A percentile compares a stretch with the other conserved stretches of the same genome.
These are phyloP conservation scores for Pleurotus salmoneostramineus DNA, from an alignment of 768 basidiomycete genomes.

Conservation along the genomic window DNA sequence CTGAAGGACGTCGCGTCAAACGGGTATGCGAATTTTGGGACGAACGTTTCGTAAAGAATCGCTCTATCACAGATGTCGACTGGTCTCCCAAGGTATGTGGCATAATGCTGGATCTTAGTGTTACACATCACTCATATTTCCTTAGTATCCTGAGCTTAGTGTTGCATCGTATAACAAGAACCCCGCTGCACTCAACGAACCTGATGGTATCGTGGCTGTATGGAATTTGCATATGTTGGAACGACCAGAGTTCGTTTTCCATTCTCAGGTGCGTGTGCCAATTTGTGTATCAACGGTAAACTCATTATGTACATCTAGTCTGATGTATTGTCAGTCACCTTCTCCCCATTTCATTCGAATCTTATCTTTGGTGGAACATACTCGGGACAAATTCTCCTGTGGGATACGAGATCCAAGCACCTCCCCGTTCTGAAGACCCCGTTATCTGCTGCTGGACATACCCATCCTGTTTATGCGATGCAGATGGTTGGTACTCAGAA, in stretches of 20 bases:
- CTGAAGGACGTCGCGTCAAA: constrained; percentile 86
- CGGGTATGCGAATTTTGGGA: constrained; percentile 94
- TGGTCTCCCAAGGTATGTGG: constrained; percentile 90
- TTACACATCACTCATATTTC: not conserved
- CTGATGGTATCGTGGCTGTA: constrained; percentile 94
- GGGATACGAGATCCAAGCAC: constrained; percentile 98
- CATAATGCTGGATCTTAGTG: not conserved
- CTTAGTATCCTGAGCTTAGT: constrained; percentile 90
- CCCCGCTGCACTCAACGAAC: constrained; percentile 87
- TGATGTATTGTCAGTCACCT: constrained; percentile 93
- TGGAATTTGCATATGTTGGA: constrained; percentile 97
- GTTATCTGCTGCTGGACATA: constrained; percentile 92
- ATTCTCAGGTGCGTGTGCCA: constrained; percentile 76
- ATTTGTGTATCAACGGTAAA: constrained; percentile 4
- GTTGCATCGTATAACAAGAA: constrained; percentile 99
- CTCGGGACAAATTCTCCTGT: constrained; percentile 95
- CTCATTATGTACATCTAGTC: constrained; percentile 51
- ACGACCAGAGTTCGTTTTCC: constrained; percentile 96
- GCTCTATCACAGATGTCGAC: constrained; percentile 94
- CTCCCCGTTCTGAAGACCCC: constrained; percentile 96
- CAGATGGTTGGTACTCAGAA: constrained; percentile 98
- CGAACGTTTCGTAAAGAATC: constrained; percentile 85
- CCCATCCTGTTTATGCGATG: constrained; percentile 98
- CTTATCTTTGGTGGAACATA: constrained; percentile 98
- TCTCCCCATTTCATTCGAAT: constrained; percentile 97